Evolutionary conservation across 768 basidiomycete species (phyloP).

Genomic region (Lactifluus echinatus): DNA sequence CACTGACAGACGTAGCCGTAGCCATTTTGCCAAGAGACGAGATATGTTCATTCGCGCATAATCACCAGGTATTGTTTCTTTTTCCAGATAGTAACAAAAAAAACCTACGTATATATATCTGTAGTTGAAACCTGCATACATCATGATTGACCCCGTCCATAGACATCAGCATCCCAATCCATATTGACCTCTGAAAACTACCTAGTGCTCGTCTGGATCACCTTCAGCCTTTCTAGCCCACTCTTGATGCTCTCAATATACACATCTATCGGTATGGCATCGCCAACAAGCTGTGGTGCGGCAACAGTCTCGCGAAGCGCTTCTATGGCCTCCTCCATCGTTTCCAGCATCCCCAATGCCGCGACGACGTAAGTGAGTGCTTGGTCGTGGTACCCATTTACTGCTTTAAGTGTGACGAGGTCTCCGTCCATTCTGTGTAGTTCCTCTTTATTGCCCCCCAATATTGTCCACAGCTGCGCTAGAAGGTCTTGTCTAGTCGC

Average conservation of each 20-base stretch:
- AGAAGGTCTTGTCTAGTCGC: constrained; percentile 46
- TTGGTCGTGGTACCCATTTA: constrained; percentile 49
- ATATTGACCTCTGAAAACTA: too few species aligned
- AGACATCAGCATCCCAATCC: too few species aligned
- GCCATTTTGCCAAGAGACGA: too few species aligned
- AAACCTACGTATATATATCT: too few species aligned
- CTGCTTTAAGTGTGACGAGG: constrained; percentile 42
- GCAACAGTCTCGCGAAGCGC: constrained; percentile 66
- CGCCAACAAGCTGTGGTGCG: constrained; percentile 51
- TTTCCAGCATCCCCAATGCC: constrained; percentile 49
- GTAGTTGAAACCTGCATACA: too few species aligned
- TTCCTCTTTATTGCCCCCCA: constrained; percentile 51
- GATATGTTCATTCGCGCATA: too few species aligned
- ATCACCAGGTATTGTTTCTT: too few species aligned
- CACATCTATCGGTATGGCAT: constrained; percentile 59
- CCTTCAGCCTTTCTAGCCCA: constrained; percentile 54
- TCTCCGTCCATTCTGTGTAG: constrained; percentile 45
- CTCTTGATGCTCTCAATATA: constrained; percentile 64
- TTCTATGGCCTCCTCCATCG: constrained; percentile 67
- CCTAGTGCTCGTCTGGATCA: too few species aligned
- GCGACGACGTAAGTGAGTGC: constrained; percentile 58
- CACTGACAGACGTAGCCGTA: too few species aligned
- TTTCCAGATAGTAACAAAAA: too few species aligned
- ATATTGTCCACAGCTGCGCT: constrained; percentile 55
- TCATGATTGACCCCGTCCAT: too few species aligned